Evolutionary conservation across 352 stramenopile genomes (phyloP).

Genomic region (Phytophthora tentaculata): DNA sequence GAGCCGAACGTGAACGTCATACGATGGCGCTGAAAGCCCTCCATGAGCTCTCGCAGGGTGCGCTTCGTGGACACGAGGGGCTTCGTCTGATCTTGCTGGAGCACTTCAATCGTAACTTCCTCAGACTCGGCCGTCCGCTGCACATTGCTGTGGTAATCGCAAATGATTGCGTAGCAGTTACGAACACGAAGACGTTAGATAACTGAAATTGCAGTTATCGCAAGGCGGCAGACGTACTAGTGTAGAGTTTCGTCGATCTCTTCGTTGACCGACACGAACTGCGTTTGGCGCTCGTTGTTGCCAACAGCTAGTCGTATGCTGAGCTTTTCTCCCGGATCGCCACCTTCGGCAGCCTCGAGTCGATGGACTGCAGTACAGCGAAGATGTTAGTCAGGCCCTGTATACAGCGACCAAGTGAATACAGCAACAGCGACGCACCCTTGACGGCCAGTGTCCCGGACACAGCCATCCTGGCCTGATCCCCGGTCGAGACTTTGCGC

Average conservation of each 20-base stretch:
- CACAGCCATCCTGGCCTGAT: conserved; percentile 44
- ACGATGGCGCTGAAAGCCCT: conserved; percentile 29
- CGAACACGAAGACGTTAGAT: conserved; percentile 15
- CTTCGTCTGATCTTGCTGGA: conserved; percentile 48
- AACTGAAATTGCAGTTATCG: conserved; percentile 1
- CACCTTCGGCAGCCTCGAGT: conserved; percentile 24
- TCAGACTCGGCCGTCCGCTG: conserved; percentile 33
- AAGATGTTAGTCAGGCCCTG: conserved; percentile 4
- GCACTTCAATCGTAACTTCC: conserved; percentile 54
- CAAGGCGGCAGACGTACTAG: conserved; percentile 36
- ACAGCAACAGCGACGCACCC: no score
- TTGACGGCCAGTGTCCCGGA: conserved; percentile 51
- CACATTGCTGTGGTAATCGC: conserved; percentile 41
- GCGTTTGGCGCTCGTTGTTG: conserved; percentile 30
- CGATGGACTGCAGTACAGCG: conserved; percentile 40
- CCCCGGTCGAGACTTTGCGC: conserved; percentile 34
- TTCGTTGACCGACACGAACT: conserved; percentile 23
- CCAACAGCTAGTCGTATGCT: conserved; percentile 35
- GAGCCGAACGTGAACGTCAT: conserved; percentile 47
- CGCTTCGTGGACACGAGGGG: conserved; percentile 41
- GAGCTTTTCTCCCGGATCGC: conserved; percentile 17
- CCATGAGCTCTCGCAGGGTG: conserved; percentile 39
- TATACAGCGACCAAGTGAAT: not conserved
- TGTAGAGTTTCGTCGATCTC: conserved; percentile 50
- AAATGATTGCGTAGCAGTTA: conserved; percentile 23